A percentile compares a stretch with the other conserved stretches of the same genome.
These are phyloP conservation scores for Lactifluus subvellereus DNA, from an alignment of 768 basidiomycete genomes.

Conservation along the genomic window DNA sequence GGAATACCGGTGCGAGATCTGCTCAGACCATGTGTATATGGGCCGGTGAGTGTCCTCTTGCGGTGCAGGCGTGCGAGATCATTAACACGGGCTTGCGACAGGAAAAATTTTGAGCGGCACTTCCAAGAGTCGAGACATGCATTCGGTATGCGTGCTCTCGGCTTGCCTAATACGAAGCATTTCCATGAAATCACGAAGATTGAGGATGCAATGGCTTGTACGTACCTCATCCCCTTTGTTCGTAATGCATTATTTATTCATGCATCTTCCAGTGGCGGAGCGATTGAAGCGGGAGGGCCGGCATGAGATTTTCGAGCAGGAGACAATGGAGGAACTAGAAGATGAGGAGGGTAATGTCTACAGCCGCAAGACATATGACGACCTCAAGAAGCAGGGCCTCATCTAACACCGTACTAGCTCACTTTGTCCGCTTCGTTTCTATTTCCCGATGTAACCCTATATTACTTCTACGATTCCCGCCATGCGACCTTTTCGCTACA, in stretches of 20 bases:
- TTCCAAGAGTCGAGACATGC: constrained; percentile 98
- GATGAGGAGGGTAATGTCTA: constrained; percentile 99
- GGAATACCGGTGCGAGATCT: constrained; percentile 96
- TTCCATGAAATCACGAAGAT: constrained; percentile 99
- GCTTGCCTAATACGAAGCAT: constrained; percentile 96
- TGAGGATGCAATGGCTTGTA: constrained; percentile 90
- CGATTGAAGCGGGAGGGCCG: constrained; percentile 96
- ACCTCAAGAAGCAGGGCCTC: constrained; percentile 91
- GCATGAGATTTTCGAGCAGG: constrained; percentile 86
- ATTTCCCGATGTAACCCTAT: not conserved
- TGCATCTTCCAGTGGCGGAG: constrained; percentile 68
- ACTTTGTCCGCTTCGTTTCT: not conserved
- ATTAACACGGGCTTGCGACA: constrained; percentile 28
- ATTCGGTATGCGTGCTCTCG: constrained; percentile 96
- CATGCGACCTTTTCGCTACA: too few relatives aligned
- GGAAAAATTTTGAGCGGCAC: constrained; percentile 95
- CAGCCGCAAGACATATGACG: constrained; percentile 96
- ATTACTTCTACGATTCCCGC: not conserved
- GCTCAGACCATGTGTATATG: constrained; percentile 95
- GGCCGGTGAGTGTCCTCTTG: constrained; percentile 56
- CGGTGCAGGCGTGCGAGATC: not conserved
- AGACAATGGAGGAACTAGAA: constrained; percentile 97
- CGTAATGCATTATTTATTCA: not conserved
- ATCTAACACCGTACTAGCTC: constrained; percentile 38
- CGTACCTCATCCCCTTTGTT: constrained; percentile 32